Evolutionary conservation across 169 alveolate species (phyloP), one percentile per base, ranked within the genome.

Genomic region (Babesia divergens): DNA sequence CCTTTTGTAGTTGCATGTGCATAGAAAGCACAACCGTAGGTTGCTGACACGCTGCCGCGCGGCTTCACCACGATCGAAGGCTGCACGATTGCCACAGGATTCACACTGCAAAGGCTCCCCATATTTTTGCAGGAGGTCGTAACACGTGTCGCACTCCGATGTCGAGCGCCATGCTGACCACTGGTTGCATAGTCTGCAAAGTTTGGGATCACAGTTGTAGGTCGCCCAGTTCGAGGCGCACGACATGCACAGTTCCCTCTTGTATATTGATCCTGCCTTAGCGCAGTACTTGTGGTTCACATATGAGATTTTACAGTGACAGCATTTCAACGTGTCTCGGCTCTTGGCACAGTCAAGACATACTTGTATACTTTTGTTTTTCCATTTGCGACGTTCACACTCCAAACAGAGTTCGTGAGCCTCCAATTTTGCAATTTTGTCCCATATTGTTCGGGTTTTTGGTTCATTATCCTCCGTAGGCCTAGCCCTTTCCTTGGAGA

Each of bases 121-220:
- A 38, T 52, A 79, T 46, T 53, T 65, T 34, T 68, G 65, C 22
- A 68, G 52, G 31, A 60, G 46, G 20, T 53, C 68, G 56, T 34
- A 37, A 52, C 87, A 79, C 46, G 79, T 55, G 40, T 67, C 77
- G 40, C 87, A 79, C 22, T 68, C 87, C 22, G 82, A 68, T 9
- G 65, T 69, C n/a, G 65, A 46, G 18, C 76, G 51, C 87, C 87
- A 79, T 16, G 87, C 82, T 32, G 87, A 51, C 87, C 87, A 79
- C 53, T 52, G 58, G 70, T 49, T 68, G 71, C 87, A 79, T 26
- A 52, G 49, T 2, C 77, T 29, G 46, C 87, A 79, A 20, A 79
- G 77, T 67, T 53, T 65, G 24, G 87, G 87, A 29, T 79, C 87
- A 35, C 53, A 29, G 74, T 62, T 68, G 53, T 66, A 43, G 13